Evolutionary conservation across 2,329 filamentous ascomycete species (phyloP).

Genomic region (Penicillium freii): DNA sequence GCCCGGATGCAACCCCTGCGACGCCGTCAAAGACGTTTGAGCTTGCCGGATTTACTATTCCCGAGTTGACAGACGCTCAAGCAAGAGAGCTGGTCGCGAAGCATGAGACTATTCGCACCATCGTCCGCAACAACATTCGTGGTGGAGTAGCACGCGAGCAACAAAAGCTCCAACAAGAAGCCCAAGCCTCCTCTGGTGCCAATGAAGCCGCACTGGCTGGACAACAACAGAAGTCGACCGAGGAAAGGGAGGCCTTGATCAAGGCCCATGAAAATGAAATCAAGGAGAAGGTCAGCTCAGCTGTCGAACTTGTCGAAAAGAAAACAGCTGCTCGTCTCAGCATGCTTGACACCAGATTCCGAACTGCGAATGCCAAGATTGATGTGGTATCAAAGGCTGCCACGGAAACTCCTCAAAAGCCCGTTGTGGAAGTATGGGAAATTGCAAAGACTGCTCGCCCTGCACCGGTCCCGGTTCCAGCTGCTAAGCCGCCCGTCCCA

Average conservation of each 20-base stretch:
- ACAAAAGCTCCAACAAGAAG: slow-evolving; percentile 42
- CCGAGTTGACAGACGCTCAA: slow-evolving; percentile 50
- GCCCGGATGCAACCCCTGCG: slow-evolving; percentile 26
- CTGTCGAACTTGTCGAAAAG: slow-evolving; percentile 70
- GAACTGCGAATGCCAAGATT: slow-evolving; percentile 67
- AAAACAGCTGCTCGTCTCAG: slow-evolving; percentile 72
- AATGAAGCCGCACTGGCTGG: slow-evolving; percentile 39
- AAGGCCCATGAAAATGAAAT: slow-evolving; percentile 55
- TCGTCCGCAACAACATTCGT: slow-evolving; percentile 60
- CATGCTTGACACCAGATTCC: slow-evolving; percentile 70
- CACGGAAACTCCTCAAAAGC: slow-evolving; percentile 76
- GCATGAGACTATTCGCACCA: slow-evolving; percentile 50
- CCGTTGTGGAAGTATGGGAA: slow-evolving; percentile 84
- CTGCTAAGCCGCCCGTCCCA: slow-evolving; percentile 29
- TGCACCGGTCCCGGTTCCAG: slow-evolving; percentile 36
- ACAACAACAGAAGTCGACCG: slow-evolving; percentile 40
- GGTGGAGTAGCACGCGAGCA: slow-evolving; percentile 42
- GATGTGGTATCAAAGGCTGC: slow-evolving; percentile 77
- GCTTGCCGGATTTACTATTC: slow-evolving; percentile 20
- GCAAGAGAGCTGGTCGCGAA: slow-evolving; percentile 50
- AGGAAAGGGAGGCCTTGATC: slow-evolving; percentile 42
- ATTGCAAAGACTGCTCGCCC: slow-evolving; percentile 68
- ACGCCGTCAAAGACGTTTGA: slow-evolving; percentile 34
- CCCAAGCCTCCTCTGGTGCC: slow-evolving; percentile 24
- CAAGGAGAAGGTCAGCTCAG: slow-evolving; percentile 58